Conservation (phyloP, 2,329 filamentous ascomycete genomes). For the Tolypocladium album region DNA sequence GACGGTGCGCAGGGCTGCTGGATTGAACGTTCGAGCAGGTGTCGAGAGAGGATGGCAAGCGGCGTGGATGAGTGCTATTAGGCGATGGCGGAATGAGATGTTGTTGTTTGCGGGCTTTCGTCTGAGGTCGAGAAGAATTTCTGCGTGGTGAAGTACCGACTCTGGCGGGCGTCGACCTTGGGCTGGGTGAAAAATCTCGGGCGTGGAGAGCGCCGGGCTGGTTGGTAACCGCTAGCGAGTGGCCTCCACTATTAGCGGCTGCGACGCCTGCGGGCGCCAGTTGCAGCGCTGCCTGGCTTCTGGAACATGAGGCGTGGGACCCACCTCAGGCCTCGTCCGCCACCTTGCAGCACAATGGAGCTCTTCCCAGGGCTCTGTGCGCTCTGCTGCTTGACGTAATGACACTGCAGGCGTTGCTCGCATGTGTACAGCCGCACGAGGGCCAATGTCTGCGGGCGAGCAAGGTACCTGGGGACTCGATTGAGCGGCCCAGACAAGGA, state of each 20-base stretch:
- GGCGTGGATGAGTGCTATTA: neutral
- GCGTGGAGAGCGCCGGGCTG: neutral
- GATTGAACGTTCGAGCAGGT: neutral
- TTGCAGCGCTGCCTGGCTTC: neutral
- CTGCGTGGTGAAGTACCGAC: neutral
- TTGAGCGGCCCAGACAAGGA: too few relatives aligned
- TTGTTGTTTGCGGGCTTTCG: neutral
- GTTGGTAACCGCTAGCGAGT: neutral
- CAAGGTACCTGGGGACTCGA: too few relatives aligned
- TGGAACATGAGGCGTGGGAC: neutral
- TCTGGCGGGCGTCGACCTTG: neutral
- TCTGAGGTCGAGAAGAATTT: slow-evolving; percentile 2
- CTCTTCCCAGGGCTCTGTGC: neutral
- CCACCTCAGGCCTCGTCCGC: neutral
- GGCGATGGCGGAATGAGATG: neutral
- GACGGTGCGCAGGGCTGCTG: neutral
- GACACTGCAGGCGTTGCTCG: neutral
- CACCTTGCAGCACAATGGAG: neutral
- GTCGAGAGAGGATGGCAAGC: neutral
- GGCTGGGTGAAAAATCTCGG: slow-evolving; percentile 4
- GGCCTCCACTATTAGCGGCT: neutral
- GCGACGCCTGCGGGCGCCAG: neutral
- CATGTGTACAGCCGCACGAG: too few relatives aligned
- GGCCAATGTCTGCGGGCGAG: too few relatives aligned
- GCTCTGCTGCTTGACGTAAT: neutral